Base-by-base conservation (phyloP, 1,284 basidiomycete genomes). In the Austroboletus niveus region DNA sequence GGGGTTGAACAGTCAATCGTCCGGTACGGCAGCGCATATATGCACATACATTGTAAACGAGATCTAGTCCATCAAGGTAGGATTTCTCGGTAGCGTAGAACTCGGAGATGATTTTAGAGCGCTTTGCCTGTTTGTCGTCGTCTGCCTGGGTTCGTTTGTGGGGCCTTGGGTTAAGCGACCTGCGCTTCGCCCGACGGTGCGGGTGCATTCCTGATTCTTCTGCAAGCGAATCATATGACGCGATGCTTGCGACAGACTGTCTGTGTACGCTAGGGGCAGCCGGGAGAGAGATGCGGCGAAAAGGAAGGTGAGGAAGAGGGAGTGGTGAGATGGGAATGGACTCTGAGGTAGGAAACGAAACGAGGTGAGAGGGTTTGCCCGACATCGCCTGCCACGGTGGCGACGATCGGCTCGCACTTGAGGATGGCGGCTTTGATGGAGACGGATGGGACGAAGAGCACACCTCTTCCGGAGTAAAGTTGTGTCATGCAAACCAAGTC, bases 21-120 rank as follows among this genome's bases (percentile, higher is more conserved):
- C n/a, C 17, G 27, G 14, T 39, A 46, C 39, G 20, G 22, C 7
- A 40, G 31, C n/a, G 39, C 29, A 24, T 8, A 75, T 17, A 42
- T 34, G 17, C 7, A 75, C 80, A 48, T 64, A 92, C 90, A 53
- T 82, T 80, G 69, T 93, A 88, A 51, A 94, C 83, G 50, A 92
- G 75, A 57, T 92, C 86, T 35, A 94, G 74, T 9, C 90, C 89
- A 59, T 84, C 79, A 12, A 92, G 79, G 62, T 94, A 94, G 0
- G 84, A 79, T 62, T 77, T 81, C 72, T 94, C 92, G 0, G 90
- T 92, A 51, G 86, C 82, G 58, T 83, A 81, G 56, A 94, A 84
- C 66, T 94, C 92, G 48, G 81, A 74, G 14, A 91, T 76, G 32
- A 93, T 72, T 61, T 79, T 81, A 41, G 74, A 69, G 47, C 82